Evolutionary conservation across 2,329 filamentous ascomycete species (phyloP), one percentile per base, ranked within the genome.

Genomic region (Anthostomella pinea): DNA sequence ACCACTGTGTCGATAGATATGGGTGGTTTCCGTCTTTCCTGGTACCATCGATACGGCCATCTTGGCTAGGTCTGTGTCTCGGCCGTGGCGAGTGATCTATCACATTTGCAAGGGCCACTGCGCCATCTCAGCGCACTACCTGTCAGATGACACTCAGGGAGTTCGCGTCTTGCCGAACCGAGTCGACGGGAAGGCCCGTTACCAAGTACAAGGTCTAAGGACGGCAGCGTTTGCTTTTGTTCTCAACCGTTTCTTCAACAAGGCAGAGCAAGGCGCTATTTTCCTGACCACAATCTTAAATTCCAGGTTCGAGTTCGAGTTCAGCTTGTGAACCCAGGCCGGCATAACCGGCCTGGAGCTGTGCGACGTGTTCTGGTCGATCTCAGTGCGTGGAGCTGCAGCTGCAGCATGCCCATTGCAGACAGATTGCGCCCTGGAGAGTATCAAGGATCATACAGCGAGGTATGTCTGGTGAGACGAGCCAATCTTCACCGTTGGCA

Each of bases 401-500:
- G 29, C 21, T 30, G 25, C 30, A 23, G 21, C 15, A 25, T 27
- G 39, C 37, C 36, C 35, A 30, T 38, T 29, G 26, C 29, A 11
- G 30, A 34, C 33, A 37, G 9, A 16, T 33, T 31, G 30, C 29
- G 33, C 38, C 39, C 34, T 25, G 43, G 32, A 45, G 35, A 46
- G 35, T n/a, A n/a, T n/a, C 45, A 51, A 39, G 36, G 43, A n/a
- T n/a, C n/a, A n/a, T 46, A 44, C 41, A 30, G 33, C 21, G 38
- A 28, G 36, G 35, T 35, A 45, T 47, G 43, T 45, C 46, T 47
- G 52, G 52, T 55, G 49, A 49, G 45, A 45, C 38, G 26, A 38
- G 41, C 45, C 49, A 51, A 53, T 51, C 47, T 35, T 51, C 48
- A 53, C 52, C 50, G 46, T 38, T 36, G 43, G 38, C 43, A 43